Evolutionary conservation across 2,329 filamentous ascomycete species (phyloP).

Genomic region (Dissoconium aciculare): DNA sequence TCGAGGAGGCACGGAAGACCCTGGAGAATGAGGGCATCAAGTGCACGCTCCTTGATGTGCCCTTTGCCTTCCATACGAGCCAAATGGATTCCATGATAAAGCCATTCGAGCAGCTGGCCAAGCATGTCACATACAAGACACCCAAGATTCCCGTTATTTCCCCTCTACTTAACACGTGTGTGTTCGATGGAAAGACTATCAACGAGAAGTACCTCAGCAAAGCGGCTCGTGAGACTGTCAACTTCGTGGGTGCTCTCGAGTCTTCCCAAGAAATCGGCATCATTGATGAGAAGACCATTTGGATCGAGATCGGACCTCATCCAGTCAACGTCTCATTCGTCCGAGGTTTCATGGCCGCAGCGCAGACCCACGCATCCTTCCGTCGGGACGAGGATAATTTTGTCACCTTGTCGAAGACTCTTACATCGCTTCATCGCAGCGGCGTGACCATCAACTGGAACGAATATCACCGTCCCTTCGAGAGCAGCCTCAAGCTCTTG

Average conservation of each 20-base stretch:
- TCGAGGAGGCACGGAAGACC: constrained; percentile 5
- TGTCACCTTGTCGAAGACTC: constrained; percentile 34
- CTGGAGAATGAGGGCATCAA: constrained; percentile 6
- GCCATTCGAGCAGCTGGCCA: constrained; percentile 5
- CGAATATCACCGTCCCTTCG: constrained; percentile 35
- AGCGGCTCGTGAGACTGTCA: constrained; percentile 8
- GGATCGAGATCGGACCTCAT: constrained; percentile 10
- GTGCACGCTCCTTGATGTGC: constrained; percentile 10
- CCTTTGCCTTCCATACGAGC: constrained; percentile 17
- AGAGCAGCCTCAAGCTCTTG: constrained; percentile 22
- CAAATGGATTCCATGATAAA: constrained; percentile 15
- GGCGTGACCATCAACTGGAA: constrained; percentile 45
- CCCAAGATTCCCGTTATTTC: constrained; percentile 18
- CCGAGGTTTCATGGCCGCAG: constrained; percentile 1
- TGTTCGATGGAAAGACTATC: constrained; percentile 8
- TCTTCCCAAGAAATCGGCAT: constrained; percentile 4
- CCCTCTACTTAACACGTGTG: constrained; percentile 11
- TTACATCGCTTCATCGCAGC: constrained; percentile 37
- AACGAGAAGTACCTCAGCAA: constrained; percentile 10
- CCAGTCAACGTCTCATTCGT: constrained; percentile 6
- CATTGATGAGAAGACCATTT: constrained; percentile 5
- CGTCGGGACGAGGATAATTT: constrained; percentile 21
- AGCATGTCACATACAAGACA: constrained; percentile 6
- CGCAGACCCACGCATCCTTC: constrained; percentile 5
- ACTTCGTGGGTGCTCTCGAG: constrained; percentile 7